Percentiles rank a stretch among this genome's conserved stretches.
phyloP scores from a whole-genome alignment of 106 monocot genomes.

The Dendrobium officinale region DNA sequence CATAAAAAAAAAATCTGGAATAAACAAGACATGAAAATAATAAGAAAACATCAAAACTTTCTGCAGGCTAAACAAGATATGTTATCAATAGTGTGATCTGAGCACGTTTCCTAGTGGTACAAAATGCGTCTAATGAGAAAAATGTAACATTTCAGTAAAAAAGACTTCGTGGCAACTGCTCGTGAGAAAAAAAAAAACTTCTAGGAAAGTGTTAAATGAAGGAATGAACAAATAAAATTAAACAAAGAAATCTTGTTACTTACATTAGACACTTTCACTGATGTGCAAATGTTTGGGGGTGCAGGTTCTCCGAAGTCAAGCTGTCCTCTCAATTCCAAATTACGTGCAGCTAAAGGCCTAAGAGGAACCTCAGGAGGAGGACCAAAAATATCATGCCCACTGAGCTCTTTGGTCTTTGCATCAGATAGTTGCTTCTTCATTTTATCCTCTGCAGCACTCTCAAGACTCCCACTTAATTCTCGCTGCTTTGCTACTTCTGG shows the following conservation, averaged over 20 bases:
- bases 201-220: too few species aligned
- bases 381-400: conserved; percentile 52
- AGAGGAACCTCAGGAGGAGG: conserved; percentile 41
- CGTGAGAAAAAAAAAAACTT: too few species aligned
- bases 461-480: conserved; percentile 26
- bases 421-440: conserved; percentile 29
- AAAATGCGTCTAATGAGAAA: too few species aligned
- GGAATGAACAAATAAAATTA: background rate
- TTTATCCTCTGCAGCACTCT: conserved; percentile 29
- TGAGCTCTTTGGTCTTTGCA: conserved; percentile 49
- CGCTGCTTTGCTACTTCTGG: conserved; percentile 44
- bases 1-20: too few species aligned
- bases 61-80: too few species aligned
- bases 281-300: conserved; percentile 1
- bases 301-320: conserved; percentile 12
- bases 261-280: conserved; percentile 3
- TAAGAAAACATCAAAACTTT: too few species aligned
- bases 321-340: conserved; percentile 12
- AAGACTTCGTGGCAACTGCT: too few species aligned
- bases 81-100: too few species aligned
- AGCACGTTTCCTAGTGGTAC: too few species aligned
- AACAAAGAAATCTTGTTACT: background rate
- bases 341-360: conserved; percentile 12
- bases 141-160: too few species aligned
- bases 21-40: too few species aligned